Evolutionary conservation across 495 filamentous ascomycete genomes (phyloP), one percentile per base, ranked within the genome.

Genomic region (Xylaria castorea): DNA sequence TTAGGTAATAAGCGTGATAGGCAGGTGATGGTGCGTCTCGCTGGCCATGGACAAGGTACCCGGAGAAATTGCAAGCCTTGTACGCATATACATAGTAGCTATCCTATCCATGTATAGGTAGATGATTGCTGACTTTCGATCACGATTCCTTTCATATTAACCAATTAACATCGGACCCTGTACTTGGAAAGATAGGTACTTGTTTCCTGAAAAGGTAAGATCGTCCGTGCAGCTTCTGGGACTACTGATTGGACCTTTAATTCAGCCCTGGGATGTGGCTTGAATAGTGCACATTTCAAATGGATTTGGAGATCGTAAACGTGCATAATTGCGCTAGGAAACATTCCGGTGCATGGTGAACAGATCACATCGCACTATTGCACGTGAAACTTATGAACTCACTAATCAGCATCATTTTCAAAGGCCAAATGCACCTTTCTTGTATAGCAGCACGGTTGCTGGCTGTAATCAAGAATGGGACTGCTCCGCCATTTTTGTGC

Each of bases 41-140:
- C 46, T 72, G 12, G 63, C 36, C 50, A 67, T 48, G 58, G 68
- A 71, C 68, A 71, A 62, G 68, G 68, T 64, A n/a, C 57, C 68
- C 68, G 58, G 55, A 71, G 55, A 60, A 50, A 63, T 63, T 63
- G 68, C 68, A 64, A 36, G 58, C 58, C 58, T 57, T 66, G 63
- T 48, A 66, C 27, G 27, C 38, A 34, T 48, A 11, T 42, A 42
- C 38, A 42, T 42, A 42, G 14, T 25, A 55, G 22, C 18, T 27
- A 53, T 53, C 50, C 18, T 27, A 53, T 53, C 50, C 25, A 55
- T 55, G 51, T 30, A 57, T 32, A 22, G n/a, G 53, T 64, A 42
- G 61, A 64, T 22, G 38, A 3, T 64, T 42, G 61, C 38, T 64
- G 38, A 64, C 22, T 42, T 38, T 46, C 16, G 40, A 40, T 11